Percentiles rank a stretch among this genome's conserved stretches.
Evolutionary conservation across 2,329 filamentous ascomycete species (phyloP).

Genomic region (Aspergillus costaricaensis): DNA sequence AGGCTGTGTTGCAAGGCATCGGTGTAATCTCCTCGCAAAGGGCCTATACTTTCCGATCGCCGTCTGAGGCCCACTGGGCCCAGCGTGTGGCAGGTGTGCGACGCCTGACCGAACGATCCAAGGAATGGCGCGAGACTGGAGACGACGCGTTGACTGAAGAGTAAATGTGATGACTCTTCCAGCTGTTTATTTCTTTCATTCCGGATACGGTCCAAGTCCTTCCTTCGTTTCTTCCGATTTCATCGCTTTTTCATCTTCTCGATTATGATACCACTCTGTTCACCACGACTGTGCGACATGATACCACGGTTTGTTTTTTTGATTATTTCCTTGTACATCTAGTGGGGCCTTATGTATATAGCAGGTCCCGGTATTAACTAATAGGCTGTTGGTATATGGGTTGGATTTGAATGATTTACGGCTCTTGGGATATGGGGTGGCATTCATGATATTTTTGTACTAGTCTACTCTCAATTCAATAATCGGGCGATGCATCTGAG

Average conservation of each 20-base stretch:
- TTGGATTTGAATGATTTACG: conserved; percentile 8
- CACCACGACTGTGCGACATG: conserved; percentile 37
- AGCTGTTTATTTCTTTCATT: conserved; percentile 3
- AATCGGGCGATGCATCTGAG: not conserved
- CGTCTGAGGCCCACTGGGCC: conserved; percentile 88
- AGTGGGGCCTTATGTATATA: conserved; percentile 10
- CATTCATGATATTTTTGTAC: conserved; percentile 1
- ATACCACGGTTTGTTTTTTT: conserved; percentile 31
- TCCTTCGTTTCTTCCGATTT: conserved; percentile 16
- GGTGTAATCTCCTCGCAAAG: conserved; percentile 94
- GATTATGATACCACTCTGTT: conserved; percentile 46
- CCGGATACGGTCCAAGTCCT: conserved; percentile 1
- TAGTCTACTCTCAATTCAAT: not conserved
- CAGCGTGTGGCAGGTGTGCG: conserved; percentile 78
- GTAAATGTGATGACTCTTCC: conserved; percentile 22
- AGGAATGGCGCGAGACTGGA: conserved; percentile 87
- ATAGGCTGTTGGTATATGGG: conserved; percentile 1
- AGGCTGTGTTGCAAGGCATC: conserved; percentile 93
- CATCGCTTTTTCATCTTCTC: conserved; percentile 19
- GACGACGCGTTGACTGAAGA: conserved; percentile 69
- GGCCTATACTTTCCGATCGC: conserved; percentile 88
- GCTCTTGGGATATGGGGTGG: conserved; percentile 5
- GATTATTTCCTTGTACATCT: conserved; percentile 13
- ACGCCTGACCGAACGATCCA: conserved; percentile 76
- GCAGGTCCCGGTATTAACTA: conserved; percentile 1